Conservation (phyloP, 164 flowering plant species). For the Chimonanthus salicifolius region DNA sequence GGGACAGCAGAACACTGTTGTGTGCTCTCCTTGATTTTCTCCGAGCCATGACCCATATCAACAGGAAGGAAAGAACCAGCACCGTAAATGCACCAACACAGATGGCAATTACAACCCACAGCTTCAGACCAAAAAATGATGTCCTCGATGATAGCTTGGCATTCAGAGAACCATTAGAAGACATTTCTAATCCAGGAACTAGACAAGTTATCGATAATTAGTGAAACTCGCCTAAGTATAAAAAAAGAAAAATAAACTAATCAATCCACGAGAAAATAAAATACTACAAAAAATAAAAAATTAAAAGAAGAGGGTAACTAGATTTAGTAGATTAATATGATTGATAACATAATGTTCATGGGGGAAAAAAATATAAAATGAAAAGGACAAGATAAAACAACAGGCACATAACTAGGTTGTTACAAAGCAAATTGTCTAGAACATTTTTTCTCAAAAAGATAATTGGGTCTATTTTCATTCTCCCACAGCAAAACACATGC, state of each 20-base stretch:
- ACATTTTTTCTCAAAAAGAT: too few species aligned
- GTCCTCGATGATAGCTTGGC: conserved; percentile 47
- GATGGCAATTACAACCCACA: conserved; percentile 75
- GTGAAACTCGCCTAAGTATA: background rate
- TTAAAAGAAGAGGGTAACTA: too few species aligned
- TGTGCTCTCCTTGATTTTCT: conserved; percentile 48
- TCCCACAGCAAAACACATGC: too few species aligned
- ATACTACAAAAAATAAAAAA: too few species aligned
- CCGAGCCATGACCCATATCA: conserved; percentile 54
- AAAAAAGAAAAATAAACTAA: background rate
- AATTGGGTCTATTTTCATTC: too few species aligned
- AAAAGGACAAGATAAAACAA: too few species aligned
- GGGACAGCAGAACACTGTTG: conserved; percentile 39
- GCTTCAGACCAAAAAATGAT: conserved; percentile 43
- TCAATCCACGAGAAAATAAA: too few species aligned
- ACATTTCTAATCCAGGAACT: conserved; percentile 31
- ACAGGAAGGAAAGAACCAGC: conserved; percentile 51
- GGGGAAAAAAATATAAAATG: too few species aligned
- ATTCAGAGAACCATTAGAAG: conserved; percentile 37
- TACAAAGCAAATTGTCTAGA: too few species aligned
- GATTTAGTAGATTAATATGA: too few species aligned
- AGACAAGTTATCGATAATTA: background rate
- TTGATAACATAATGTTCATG: too few species aligned
- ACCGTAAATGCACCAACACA: conserved; percentile 61
- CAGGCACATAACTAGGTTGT: too few species aligned